Percentiles rank a stretch among this genome's conserved stretches.
Evolutionary conservation across 1,284 basidiomycete species (phyloP).

Genomic region (Cryptococcus sp.): DNA sequence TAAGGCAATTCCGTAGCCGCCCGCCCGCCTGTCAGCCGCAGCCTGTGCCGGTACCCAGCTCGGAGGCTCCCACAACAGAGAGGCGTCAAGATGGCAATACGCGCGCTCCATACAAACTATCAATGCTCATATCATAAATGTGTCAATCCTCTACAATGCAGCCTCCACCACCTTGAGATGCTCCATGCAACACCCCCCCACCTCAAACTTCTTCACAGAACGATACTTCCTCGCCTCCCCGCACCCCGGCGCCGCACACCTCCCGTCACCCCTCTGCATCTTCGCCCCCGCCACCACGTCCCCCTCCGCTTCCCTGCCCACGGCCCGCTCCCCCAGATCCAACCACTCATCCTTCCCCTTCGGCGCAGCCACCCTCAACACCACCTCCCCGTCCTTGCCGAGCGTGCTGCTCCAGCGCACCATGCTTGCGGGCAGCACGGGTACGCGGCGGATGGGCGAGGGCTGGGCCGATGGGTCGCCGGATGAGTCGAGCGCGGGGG

Average conservation of each 20-base stretch:
- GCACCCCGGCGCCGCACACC: conserved; percentile 57
- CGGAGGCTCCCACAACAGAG: too few relatives aligned
- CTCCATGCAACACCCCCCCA: conserved; percentile 58
- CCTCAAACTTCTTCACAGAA: conserved; percentile 54
- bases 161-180: conserved; percentile 47
- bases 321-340: conserved; percentile 5
- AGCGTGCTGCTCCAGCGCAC: conserved; percentile 22
- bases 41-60: too few relatives aligned
- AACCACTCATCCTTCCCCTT: conserved; percentile 33
- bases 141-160: conserved; percentile 3
- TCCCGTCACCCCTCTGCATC: background rate
- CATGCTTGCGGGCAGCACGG: conserved; percentile 50
- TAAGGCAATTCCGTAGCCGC: too few relatives aligned
- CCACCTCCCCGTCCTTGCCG: conserved; percentile 16
- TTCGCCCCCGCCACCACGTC: background rate
- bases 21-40: too few relatives aligned
- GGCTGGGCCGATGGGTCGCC: conserved; percentile 38
- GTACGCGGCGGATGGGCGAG: conserved; percentile 13
- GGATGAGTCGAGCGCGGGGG: conserved; percentile 45
- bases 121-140: background rate
- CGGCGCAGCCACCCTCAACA: conserved; percentile 27
- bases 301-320: too few relatives aligned
- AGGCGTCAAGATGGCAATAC: too few relatives aligned
- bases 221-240: conserved; percentile 55
- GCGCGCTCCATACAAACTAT: too few relatives aligned